Conservation (phyloP, 352 stramenopile genomes). For the Globisporangium mamillatum region DNA sequence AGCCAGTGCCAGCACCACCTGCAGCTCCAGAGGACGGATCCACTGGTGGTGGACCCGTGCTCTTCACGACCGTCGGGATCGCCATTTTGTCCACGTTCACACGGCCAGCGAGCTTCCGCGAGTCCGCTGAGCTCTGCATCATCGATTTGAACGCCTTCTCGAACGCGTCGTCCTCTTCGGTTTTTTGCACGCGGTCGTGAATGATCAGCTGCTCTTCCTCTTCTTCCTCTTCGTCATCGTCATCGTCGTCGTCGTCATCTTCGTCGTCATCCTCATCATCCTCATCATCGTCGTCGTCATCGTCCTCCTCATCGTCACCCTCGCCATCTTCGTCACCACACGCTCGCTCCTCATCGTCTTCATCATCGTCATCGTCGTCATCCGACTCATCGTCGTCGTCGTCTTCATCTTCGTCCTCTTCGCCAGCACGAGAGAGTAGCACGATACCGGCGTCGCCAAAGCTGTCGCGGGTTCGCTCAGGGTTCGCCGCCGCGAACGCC, state of each 20-base stretch:
- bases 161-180: slow-evolving; percentile 85
- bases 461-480: slow-evolving; percentile 7
- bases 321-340: slow-evolving; percentile 31
- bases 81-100: slow-evolving; percentile 89
- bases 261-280: slow-evolving; percentile 71
- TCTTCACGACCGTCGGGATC: slow-evolving; percentile 81
- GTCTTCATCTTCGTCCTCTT: slow-evolving; percentile 48
- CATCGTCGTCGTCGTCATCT: slow-evolving; percentile 60
- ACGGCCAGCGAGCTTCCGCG: slow-evolving; percentile 52
- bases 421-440: slow-evolving; percentile 28
- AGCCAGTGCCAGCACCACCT: neutral
- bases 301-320: slow-evolving; percentile 18
- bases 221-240: slow-evolving; percentile 63
- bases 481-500: slow-evolving; percentile 17
- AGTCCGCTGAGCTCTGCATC: slow-evolving; percentile 69
- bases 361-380: slow-evolving; percentile 55
- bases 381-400: slow-evolving; percentile 59
- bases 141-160: slow-evolving; percentile 87
- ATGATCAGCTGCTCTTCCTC: slow-evolving; percentile 90
- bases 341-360: slow-evolving; percentile 42
- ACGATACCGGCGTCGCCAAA: slow-evolving; percentile 24
- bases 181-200: slow-evolving; percentile 70
- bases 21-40: slow-evolving; percentile 7
- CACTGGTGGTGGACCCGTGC: slow-evolving; percentile 21
- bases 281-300: slow-evolving; percentile 67